Conservation (phyloP, 768 basidiomycete genomes). For the Rubroboletus satanas region DNA sequence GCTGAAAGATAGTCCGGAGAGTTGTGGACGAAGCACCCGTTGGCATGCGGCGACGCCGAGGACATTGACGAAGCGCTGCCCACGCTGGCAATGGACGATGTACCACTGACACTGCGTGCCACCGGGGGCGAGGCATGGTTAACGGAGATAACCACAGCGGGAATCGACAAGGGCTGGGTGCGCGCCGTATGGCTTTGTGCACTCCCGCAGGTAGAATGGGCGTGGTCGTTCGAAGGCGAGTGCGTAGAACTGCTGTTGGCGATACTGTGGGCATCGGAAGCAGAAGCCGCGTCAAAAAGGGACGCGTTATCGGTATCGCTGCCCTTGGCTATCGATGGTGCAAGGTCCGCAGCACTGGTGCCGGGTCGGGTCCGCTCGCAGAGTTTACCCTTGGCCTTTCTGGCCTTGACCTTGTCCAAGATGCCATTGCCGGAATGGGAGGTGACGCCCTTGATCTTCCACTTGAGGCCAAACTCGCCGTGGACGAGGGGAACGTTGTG, state of each 20-base stretch:
- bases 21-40: neutral
- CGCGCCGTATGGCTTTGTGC: neutral
- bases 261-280: slow-evolving; percentile 27
- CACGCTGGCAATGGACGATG: slow-evolving; percentile 20
- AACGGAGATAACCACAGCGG: slow-evolving; percentile 27
- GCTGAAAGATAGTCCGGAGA: slow-evolving; percentile 25
- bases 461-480: slow-evolving; percentile 66
- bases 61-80: slow-evolving; percentile 23
- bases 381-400: slow-evolving; percentile 14
- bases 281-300: slow-evolving; percentile 22
- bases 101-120: slow-evolving; percentile 19
- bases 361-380: neutral
- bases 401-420: slow-evolving; percentile 37
- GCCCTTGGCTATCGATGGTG: slow-evolving; percentile 6
- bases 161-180: slow-evolving; percentile 13
- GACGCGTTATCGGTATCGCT: slow-evolving; percentile 26
- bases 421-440: slow-evolving; percentile 40
- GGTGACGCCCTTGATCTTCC: slow-evolving; percentile 65
- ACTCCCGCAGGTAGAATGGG: neutral
- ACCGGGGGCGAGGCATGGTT: slow-evolving; percentile 14
- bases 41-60: slow-evolving; percentile 4
- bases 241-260: slow-evolving; percentile 26
- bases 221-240: slow-evolving; percentile 20
- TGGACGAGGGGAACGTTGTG: slow-evolving; percentile 66
- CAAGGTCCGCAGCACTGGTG: neutral